phyloP scores from a whole-genome alignment of 331 rosid genomes.

The Spiraea crenata region DNA sequence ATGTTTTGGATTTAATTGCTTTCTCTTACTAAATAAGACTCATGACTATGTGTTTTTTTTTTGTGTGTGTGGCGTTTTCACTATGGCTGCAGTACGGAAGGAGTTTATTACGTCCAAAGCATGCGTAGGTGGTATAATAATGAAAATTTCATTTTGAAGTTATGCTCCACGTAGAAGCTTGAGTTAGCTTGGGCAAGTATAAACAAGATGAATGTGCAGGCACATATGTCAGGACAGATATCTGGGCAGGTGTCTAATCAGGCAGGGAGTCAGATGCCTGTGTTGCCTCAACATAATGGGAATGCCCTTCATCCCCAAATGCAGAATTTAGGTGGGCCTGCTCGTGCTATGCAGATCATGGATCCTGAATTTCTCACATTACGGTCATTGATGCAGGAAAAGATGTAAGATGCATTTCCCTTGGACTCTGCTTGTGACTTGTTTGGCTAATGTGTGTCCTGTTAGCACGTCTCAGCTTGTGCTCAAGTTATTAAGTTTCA shows the following conservation, averaged over 20 bases:
- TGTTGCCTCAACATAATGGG: slow-evolving; percentile 51
- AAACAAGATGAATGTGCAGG: slow-evolving; percentile 56
- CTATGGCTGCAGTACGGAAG: slow-evolving; percentile 13
- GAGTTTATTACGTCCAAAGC: slow-evolving; percentile 16
- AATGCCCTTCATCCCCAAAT: slow-evolving; percentile 50
- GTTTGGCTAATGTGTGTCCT: neutral
- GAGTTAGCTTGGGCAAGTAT: slow-evolving; percentile 38
- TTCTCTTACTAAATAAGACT: neutral
- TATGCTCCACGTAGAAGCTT: slow-evolving; percentile 33
- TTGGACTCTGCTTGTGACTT: neutral
- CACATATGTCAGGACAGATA: slow-evolving; percentile 60
- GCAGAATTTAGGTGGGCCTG: slow-evolving; percentile 43
- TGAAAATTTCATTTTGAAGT: slow-evolving; percentile 23
- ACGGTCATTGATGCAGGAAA: slow-evolving; percentile 48
- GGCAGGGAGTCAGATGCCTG: slow-evolving; percentile 67
- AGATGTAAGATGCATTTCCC: slow-evolving; percentile 56
- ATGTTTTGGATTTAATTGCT: neutral
- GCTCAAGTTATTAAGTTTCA: neutral
- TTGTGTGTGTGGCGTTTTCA: neutral
- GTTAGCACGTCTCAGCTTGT: neutral
- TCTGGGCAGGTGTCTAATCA: slow-evolving; percentile 74
- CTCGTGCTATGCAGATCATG: slow-evolving; percentile 38
- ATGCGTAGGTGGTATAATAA: slow-evolving; percentile 17
- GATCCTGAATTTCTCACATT: slow-evolving; percentile 59
- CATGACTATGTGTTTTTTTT: neutral